Evolutionary conservation across 2,329 filamentous ascomycete genomes (phyloP).

Genomic region (Penicillium sp.): DNA sequence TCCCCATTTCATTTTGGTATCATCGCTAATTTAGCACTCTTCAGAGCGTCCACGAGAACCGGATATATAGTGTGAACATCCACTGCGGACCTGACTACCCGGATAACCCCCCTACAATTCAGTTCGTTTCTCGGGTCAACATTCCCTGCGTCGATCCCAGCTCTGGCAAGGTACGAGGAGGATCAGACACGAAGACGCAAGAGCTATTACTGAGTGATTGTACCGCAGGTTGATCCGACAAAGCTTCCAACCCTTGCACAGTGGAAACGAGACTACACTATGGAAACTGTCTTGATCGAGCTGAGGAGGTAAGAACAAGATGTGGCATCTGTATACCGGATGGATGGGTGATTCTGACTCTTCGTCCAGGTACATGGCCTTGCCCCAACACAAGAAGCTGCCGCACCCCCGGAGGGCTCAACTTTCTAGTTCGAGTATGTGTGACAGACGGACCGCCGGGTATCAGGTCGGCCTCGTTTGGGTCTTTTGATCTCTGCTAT

Average conservation of each 20-base stretch:
- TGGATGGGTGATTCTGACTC: slow-evolving; percentile 21
- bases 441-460: slow-evolving; percentile 26
- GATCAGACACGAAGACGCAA: background rate
- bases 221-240: slow-evolving; percentile 67
- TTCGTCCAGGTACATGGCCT: slow-evolving; percentile 76
- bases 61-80: slow-evolving; percentile 97
- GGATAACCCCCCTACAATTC: slow-evolving; percentile 79
- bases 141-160: slow-evolving; percentile 84
- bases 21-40: slow-evolving; percentile 15
- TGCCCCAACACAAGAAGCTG: slow-evolving; percentile 87
- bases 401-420: slow-evolving; percentile 87
- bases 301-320: slow-evolving; percentile 61
- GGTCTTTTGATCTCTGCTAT: slow-evolving; percentile 24
- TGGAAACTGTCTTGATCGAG: slow-evolving; percentile 90
- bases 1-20: slow-evolving; percentile 1
- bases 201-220: slow-evolving; percentile 10
- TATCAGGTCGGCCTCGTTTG: slow-evolving; percentile 29
- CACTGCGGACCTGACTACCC: slow-evolving; percentile 89
- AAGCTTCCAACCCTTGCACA: slow-evolving; percentile 80
- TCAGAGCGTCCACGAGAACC: slow-evolving; percentile 93
- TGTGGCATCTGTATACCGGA: no score
- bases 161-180: slow-evolving; percentile 63
- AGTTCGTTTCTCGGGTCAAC: slow-evolving; percentile 93
- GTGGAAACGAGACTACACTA: slow-evolving; percentile 91
- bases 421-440: slow-evolving; percentile 46